Percentiles rank a stretch among this genome's conserved stretches.
These are phyloP conservation scores for Diaporthe velutina DNA, from an alignment of 2,329 filamentous ascomycete genomes.

Conservation along the genomic window DNA sequence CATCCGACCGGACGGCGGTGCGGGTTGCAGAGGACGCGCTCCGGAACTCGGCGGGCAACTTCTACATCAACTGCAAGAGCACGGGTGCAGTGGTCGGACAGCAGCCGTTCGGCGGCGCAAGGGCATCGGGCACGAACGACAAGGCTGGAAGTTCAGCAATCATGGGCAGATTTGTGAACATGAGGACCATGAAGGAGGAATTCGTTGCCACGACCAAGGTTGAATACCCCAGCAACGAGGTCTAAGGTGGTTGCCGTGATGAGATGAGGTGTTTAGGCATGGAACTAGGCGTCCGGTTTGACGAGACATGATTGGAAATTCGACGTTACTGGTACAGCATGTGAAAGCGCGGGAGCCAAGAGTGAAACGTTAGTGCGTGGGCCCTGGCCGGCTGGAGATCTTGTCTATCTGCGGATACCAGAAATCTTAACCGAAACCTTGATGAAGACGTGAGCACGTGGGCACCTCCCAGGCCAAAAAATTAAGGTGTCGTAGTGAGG, in stretches of 20 bases:
- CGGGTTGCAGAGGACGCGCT: constrained; percentile 64
- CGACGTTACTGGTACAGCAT: constrained; percentile 20
- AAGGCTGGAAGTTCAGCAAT: constrained; percentile 66
- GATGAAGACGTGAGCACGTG: constrained; percentile 30
- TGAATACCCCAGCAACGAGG: constrained; percentile 79
- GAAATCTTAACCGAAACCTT: background rate
- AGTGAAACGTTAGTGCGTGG: background rate
- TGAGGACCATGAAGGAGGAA: constrained; percentile 75
- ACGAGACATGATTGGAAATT: background rate
- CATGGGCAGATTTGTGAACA: constrained; percentile 64
- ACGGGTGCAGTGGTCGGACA: constrained; percentile 79
- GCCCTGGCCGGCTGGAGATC: background rate
- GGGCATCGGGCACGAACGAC: constrained; percentile 79
- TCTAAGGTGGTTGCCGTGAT: constrained; percentile 49
- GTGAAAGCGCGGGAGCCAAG: constrained; percentile 27
- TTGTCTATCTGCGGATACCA: background rate
- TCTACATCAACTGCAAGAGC: constrained; percentile 71
- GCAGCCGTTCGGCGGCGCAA: constrained; percentile 78
- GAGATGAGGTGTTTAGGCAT: background rate
- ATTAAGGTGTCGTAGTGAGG: background rate
- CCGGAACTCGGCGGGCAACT: constrained; percentile 68
- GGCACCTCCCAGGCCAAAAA: constrained; percentile 37
- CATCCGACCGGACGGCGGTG: constrained; percentile 60
- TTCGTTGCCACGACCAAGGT: constrained; percentile 74
- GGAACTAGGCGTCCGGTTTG: background rate